Conservation (phyloP, 2,329 filamentous ascomycete genomes). For the Bipolaris cookei region DNA sequence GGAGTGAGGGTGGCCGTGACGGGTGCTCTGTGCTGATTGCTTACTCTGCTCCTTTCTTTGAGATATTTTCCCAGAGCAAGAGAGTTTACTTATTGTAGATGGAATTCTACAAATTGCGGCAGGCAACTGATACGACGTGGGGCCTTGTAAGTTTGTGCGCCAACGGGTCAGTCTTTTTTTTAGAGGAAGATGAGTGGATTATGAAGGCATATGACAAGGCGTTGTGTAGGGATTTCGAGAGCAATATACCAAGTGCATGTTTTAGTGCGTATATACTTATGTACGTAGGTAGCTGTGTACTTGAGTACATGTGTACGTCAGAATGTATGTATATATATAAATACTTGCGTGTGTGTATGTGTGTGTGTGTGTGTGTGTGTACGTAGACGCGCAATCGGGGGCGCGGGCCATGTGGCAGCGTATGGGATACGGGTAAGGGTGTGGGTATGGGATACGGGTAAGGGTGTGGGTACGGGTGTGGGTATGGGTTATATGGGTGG, state of each 20-base stretch:
- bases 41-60: background rate
- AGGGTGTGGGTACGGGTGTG: background rate
- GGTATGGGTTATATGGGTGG: background rate
- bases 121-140: background rate
- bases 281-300: background rate
- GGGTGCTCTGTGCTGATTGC: conserved; percentile 6
- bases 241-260: conserved; percentile 33
- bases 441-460: background rate
- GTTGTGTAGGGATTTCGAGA: conserved; percentile 13
- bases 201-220: conserved; percentile 21
- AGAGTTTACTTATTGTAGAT: conserved; percentile 3
- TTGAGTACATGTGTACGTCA: background rate
- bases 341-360: no score
- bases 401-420: no score
- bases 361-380: no score
- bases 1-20: conserved; percentile 45
- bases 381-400: no score
- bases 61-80: background rate
- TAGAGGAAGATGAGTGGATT: background rate
- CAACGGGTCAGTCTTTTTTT: background rate
- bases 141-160: background rate
- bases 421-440: no score
- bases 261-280: background rate
- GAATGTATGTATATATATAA: no score
- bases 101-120: conserved; percentile 10